Evolutionary conservation across 78 protist genomes (phyloP), one percentile per base, ranked within the genome.

Genomic region (Bodo saltans): DNA sequence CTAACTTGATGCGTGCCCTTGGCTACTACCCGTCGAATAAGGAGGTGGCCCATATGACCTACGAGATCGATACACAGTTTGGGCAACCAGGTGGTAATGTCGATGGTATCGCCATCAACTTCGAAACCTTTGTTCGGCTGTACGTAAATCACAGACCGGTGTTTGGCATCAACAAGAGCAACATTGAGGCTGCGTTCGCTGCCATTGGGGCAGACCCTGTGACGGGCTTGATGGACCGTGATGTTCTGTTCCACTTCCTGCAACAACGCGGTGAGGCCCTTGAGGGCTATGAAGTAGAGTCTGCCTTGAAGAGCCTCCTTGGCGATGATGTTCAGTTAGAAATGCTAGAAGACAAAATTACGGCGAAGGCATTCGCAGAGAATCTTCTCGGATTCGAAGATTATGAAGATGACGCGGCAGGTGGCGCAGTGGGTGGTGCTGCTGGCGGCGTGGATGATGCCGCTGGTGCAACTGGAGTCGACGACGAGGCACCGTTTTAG

Each of bases 81-180:
- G 78, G 68, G 29, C 27, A 83, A 12, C 79, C 60, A 12, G 68
- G 78, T 11, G 33, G 30, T n/a, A 76, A 76, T 28, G 33, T 52
- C 73, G 85, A 69, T 26, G 85, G 67, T 28, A 81, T 81, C 33
- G 17, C 4, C 68, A 70, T 81, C 37, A 76, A 83, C 78, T 83
- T 83, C 42, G 86, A 83, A 30, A 83, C 81, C 40, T 68, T 71
- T 4, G 1, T 83, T 17, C 29, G 30, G 41, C 81, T 91, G 26
- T 91, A 83, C 68, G 88, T 91, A 32, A 91, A 91, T 72, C 93
- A 91, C 80, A 67, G 91, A 23, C 93, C 93, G 4, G 83, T 91
- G 25, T 35, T 67, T 29, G 85, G 82, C 32, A 68, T 85, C 79
- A 39, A 60, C 42, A 12, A 11, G 41, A n/a, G 29, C 71, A 70